phyloP scores from a whole-genome alignment of 2,329 filamentous ascomycete species.

The Zalaria sp. region DNA sequence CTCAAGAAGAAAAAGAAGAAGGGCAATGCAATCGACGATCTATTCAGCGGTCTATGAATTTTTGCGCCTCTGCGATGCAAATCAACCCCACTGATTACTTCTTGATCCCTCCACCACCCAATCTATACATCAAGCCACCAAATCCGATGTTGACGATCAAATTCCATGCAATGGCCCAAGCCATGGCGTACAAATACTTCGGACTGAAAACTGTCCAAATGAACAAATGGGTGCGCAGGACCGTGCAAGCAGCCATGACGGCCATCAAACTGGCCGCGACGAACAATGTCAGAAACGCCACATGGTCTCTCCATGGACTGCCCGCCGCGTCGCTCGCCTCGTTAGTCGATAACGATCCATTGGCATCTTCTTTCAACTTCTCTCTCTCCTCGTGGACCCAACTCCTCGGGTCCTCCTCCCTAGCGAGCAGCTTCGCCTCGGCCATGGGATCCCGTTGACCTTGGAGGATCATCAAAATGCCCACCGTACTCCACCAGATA shows the following conservation, averaged over 20 bases:
- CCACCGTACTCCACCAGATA: slow-evolving; percentile 68
- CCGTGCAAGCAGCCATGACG: slow-evolving; percentile 81
- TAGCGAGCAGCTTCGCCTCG: slow-evolving; percentile 1
- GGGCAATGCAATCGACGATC: slow-evolving; percentile 55
- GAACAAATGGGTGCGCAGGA: slow-evolving; percentile 77
- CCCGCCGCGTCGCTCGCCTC: neutral
- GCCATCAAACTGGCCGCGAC: slow-evolving; percentile 48
- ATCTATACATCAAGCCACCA: neutral
- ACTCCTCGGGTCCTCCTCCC: slow-evolving; percentile 1
- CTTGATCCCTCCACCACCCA: slow-evolving; percentile 42
- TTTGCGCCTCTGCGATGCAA: slow-evolving; percentile 20
- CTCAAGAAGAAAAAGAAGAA: slow-evolving; percentile 43
- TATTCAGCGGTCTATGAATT: slow-evolving; percentile 46
- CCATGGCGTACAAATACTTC: slow-evolving; percentile 86
- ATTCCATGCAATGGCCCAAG: slow-evolving; percentile 78
- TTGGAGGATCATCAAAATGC: slow-evolving; percentile 36
- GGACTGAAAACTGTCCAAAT: slow-evolving; percentile 99
- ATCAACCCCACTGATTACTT: slow-evolving; percentile 59
- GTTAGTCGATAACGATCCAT: neutral
- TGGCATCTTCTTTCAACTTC: slow-evolving; percentile 8
- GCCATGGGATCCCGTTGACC: neutral
- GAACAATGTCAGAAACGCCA: slow-evolving; percentile 57
- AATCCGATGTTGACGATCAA: slow-evolving; percentile 49
- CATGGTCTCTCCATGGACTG: slow-evolving; percentile 6
- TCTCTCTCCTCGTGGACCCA: slow-evolving; percentile 17